phyloP scores from a whole-genome alignment of 2,329 filamentous ascomycete species.

The Pleomassaria siparia region DNA sequence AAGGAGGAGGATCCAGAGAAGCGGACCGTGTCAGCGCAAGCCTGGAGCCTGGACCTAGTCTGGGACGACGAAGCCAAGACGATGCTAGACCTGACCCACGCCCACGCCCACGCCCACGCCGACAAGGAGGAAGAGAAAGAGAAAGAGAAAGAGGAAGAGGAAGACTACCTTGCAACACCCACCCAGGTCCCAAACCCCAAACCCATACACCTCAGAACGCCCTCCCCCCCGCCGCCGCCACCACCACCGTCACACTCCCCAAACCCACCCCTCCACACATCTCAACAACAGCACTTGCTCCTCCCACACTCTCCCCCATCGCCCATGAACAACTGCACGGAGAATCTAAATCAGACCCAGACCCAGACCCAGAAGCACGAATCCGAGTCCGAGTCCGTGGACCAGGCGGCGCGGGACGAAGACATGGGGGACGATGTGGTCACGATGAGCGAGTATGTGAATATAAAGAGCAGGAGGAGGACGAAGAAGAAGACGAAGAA shows the following conservation, averaged over 20 bases:
- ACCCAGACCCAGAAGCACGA: slow-evolving; percentile 14
- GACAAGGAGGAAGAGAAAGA: slow-evolving; percentile 18
- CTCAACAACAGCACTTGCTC: slow-evolving; percentile 1
- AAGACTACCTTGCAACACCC: slow-evolving; percentile 2
- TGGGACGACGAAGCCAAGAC: too few relatives aligned
- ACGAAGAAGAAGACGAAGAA: slow-evolving; percentile 23
- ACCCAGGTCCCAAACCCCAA: slow-evolving; percentile 1
- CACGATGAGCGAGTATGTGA: neutral
- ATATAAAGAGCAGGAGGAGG: slow-evolving; percentile 8
- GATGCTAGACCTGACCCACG: too few relatives aligned
- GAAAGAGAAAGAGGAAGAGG: slow-evolving; percentile 11
- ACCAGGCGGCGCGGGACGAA: slow-evolving; percentile 12
- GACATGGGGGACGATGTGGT: neutral
- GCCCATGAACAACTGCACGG: too few relatives aligned
- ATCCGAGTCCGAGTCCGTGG: slow-evolving; percentile 27
- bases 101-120: too few relatives aligned
- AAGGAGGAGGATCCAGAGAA: slow-evolving; percentile 22
- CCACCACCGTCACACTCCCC: too few relatives aligned
- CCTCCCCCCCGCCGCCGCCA: too few relatives aligned
- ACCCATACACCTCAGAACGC: neutral
- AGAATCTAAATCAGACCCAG: too few relatives aligned
- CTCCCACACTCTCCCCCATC: slow-evolving; percentile 13
- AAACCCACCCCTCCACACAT: too few relatives aligned
- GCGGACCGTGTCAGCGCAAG: too few relatives aligned
- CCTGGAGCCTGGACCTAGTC: too few relatives aligned